Evolutionary conservation across 257 asterid species (phyloP).

Genomic region (Primulina huaijiensis): DNA sequence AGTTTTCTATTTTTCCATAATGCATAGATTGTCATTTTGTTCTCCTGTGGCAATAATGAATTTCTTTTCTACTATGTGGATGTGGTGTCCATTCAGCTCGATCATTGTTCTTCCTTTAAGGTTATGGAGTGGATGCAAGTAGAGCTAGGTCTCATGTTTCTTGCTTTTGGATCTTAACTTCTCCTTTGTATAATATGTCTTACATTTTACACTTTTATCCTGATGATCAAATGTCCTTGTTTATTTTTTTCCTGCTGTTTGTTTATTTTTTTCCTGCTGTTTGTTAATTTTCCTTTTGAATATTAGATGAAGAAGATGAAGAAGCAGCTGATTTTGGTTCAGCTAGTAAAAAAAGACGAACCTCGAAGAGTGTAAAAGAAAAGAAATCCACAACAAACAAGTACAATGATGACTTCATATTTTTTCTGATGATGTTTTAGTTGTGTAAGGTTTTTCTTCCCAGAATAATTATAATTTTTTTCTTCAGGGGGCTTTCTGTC

Average conservation of each 20-base stretch:
- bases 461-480: slow-evolving; percentile 22
- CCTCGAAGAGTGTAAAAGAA: slow-evolving; percentile 51
- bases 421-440: not conserved
- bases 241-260: slow-evolving; percentile 15
- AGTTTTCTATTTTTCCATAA: not conserved
- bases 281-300: slow-evolving; percentile 18
- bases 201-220: slow-evolving; percentile 14
- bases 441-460: slow-evolving; percentile 17
- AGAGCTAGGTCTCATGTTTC: slow-evolving; percentile 18
- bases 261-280: slow-evolving; percentile 9
- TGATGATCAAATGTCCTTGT: slow-evolving; percentile 21
- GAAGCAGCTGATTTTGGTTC: slow-evolving; percentile 72
- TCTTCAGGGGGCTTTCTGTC: slow-evolving; percentile 61
- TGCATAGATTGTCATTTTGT: not conserved
- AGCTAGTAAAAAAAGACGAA: slow-evolving; percentile 76
- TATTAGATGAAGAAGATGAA: slow-evolving; percentile 73
- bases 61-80: not conserved
- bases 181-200: slow-evolving; percentile 16
- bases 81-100: slow-evolving; percentile 4
- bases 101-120: slow-evolving; percentile 10
- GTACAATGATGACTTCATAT: slow-evolving; percentile 31
- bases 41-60: slow-evolving; percentile 15
- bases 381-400: slow-evolving; percentile 65
- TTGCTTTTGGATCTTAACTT: slow-evolving; percentile 17
- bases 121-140: slow-evolving; percentile 20